Conservation (phyloP, 805 yeast genomes). For the Metschnikowia colocasiae region DNA sequence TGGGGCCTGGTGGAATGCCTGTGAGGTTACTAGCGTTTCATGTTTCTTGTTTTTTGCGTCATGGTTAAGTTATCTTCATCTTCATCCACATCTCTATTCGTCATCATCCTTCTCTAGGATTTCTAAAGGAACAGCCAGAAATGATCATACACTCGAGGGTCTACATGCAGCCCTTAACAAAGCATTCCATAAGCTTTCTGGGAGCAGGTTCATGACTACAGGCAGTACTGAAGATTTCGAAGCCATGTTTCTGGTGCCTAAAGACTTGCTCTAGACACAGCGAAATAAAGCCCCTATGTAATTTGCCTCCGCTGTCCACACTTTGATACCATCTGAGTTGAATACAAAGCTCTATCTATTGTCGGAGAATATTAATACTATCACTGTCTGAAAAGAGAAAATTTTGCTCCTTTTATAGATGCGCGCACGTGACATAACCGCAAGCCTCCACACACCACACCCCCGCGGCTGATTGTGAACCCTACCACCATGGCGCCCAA, state of each 20-base stretch:
- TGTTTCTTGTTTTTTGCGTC: too few relatives aligned
- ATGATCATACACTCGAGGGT: too few relatives aligned
- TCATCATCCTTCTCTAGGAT: too few relatives aligned
- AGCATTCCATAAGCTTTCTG: too few relatives aligned
- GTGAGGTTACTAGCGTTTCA: too few relatives aligned
- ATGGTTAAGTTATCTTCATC: too few relatives aligned
- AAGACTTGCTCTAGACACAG: constrained; percentile 5
- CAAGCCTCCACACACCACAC: background rate
- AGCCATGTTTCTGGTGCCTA: constrained; percentile 1
- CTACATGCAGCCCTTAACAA: background rate
- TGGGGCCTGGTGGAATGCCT: too few relatives aligned
- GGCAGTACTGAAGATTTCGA: constrained; percentile 1
- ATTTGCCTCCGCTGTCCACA: constrained; percentile 49
- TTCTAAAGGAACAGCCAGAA: too few relatives aligned
- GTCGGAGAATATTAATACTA: constrained; percentile 33
- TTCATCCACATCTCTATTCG: too few relatives aligned
- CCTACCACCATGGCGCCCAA: constrained; percentile 7
- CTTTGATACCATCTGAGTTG: constrained; percentile 28
- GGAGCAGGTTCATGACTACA: too few relatives aligned
- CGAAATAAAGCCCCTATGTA: constrained; percentile 8
- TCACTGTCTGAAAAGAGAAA: constrained; percentile 19
- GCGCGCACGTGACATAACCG: background rate
- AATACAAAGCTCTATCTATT: constrained; percentile 40
- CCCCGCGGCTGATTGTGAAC: background rate
- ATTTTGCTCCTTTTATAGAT: background rate